Evolutionary conservation across 768 basidiomycete genomes (phyloP), one percentile per base, ranked within the genome.

Genomic region (Astraeus odoratus): DNA sequence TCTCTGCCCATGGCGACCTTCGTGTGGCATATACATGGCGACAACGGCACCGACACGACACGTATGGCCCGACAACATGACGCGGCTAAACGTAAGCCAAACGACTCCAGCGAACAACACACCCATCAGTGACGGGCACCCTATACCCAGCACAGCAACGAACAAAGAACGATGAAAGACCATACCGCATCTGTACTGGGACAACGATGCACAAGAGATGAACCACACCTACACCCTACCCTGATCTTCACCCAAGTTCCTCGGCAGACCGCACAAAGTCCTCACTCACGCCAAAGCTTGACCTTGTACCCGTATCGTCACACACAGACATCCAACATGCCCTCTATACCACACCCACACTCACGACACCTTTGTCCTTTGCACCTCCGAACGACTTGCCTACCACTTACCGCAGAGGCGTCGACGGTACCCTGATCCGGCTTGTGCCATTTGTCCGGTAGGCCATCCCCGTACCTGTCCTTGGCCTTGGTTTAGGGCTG

Each of bases 381-480:
- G 19, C 22, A 39, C 13, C 23, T 2, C 37, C 37, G 23, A n/a
- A 35, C 13, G 4, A 24, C 6, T 12, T 15, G 37, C 9, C 37
- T 23, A 39, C 5, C 23, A 9, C 23, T n/a, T 39, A 39, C 22
- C 37, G 37, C 24, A 24, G 6, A 25, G 37, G 23, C 22, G 37
- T 39, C 13, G 37, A 39, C 23, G 37, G 37, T 13, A 24, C 15
- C 37, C 37, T 39, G 5, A 39, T 39, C 37, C 37, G 15, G 37
- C 37, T 39, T 22, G 37, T 39, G 23, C 55, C 37, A 13, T 57
- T 61, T 29, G 66, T 75, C 36, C 75, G 69, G 54, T 84, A 84
- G 29, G 68, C 63, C 81, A 84, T 84, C n/a, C 81, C 81, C 9
- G 81, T 80, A 5, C 81, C 81, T 8, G 76, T 83, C 23, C 82